phyloP scores from a whole-genome alignment of 2,329 filamentous ascomycete species.

The Dissoconium aciculare region DNA sequence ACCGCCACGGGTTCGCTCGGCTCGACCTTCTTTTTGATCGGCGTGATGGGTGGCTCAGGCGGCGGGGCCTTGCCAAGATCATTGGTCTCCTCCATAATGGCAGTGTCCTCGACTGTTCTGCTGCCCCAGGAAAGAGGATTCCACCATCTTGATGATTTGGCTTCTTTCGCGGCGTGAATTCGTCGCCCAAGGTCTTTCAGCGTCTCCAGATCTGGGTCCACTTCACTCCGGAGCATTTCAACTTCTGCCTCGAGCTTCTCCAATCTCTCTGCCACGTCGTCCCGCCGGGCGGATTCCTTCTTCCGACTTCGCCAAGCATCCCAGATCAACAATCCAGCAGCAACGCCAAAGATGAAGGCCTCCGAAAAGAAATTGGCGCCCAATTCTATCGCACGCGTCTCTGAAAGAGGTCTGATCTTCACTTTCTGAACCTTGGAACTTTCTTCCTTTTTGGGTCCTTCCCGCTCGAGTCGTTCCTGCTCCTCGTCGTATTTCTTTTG shows the following conservation, averaged over 20 bases:
- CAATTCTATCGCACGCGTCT: constrained; percentile 53
- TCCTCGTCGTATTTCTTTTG: constrained; percentile 41
- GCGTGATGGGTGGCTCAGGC: constrained; percentile 1
- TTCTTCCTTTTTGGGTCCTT: constrained; percentile 32
- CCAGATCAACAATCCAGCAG: constrained; percentile 45
- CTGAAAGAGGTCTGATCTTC: constrained; percentile 47
- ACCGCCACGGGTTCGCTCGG: too few species aligned
- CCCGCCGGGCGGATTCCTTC: constrained; percentile 45
- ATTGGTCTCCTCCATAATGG: constrained; percentile 6
- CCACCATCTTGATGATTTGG: constrained; percentile 17
- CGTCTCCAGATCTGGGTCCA: constrained; percentile 19
- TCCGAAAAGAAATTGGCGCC: constrained; percentile 57
- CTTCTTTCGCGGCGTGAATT: constrained; percentile 15
- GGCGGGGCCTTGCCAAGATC: constrained; percentile 6
- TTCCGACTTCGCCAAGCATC: constrained; percentile 46
- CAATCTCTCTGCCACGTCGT: constrained; percentile 46
- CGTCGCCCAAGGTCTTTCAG: constrained; percentile 27
- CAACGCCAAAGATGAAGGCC: constrained; percentile 50
- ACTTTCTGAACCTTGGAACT: constrained; percentile 21
- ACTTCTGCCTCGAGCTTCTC: constrained; percentile 40
- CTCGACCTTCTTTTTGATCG: not conserved
- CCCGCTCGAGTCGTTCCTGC: constrained; percentile 26
- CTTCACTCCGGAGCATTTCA: constrained; percentile 22
- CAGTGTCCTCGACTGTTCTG: constrained; percentile 9
- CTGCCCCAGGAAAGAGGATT: constrained; percentile 19